A percentile compares a stretch with the other conserved stretches of the same genome.
These are phyloP conservation scores for Cercospora sesami DNA, from an alignment of 2,329 filamentous ascomycete species.

Conservation along the genomic window DNA sequence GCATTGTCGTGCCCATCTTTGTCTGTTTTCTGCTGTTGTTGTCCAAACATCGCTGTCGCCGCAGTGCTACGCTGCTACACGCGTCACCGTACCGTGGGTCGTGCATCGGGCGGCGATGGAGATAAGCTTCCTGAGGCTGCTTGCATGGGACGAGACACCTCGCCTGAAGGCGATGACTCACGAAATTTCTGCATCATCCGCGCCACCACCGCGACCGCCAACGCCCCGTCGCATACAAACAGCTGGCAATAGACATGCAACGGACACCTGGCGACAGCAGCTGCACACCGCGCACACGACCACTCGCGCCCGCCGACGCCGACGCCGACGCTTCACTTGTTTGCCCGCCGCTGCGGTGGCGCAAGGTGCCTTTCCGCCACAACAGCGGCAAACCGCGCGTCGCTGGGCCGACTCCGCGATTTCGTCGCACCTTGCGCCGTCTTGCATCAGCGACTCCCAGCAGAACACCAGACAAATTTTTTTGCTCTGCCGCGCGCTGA, in stretches of 20 bases:
- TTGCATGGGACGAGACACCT: not conserved
- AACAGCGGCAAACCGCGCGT: slow-evolving; percentile 10
- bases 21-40: not conserved
- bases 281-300: not conserved
- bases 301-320: not conserved
- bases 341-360: not conserved
- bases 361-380: slow-evolving; percentile 1
- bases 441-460: not conserved
- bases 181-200: slow-evolving; percentile 2
- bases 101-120: slow-evolving; percentile 9
- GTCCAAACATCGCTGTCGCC: not conserved
- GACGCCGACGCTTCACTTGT: not conserved
- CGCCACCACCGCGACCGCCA: not conserved
- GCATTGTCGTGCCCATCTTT: not conserved
- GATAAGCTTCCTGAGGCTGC: slow-evolving; percentile 15
- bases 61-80: not conserved
- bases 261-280: not conserved
- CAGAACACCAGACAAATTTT: not conserved
- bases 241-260: not conserved
- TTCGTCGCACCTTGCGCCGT: not conserved
- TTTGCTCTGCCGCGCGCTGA: not conserved
- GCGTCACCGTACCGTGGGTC: not conserved
- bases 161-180: slow-evolving; percentile 11
- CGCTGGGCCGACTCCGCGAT: slow-evolving; percentile 11
- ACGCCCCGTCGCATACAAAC: not conserved